Evolutionary conservation across 495 filamentous ascomycete species (phyloP), one percentile per base, ranked within the genome.

Genomic region (Penicilliopsis zonata): DNA sequence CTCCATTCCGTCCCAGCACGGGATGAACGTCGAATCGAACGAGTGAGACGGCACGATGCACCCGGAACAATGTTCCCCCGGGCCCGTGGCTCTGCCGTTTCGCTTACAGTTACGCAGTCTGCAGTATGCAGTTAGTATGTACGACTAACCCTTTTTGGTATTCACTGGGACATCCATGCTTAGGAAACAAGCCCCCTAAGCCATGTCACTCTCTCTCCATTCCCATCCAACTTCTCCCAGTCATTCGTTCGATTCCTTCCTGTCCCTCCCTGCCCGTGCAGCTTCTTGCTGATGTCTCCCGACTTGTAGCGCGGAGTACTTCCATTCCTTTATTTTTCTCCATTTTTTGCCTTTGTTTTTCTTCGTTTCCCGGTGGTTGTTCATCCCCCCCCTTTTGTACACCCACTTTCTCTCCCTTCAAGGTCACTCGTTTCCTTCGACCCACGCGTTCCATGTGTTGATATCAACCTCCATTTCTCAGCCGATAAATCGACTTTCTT

Each of bases 191-290:
- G 14, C 27, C 33, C 33, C 5, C 24, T 33, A 31, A 48, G 33
- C 43, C 37, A 46, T 44, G 46, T 50, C 53, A 52, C 38, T 52
- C 48, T 36, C 42, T 51, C 35, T 40, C 28, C 14, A 30, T 30
- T 30, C 26, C 38, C 40, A 51, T 49, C 47, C 42, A 49, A 43
- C 38, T 44, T 44, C 35, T 4, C 26, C 19, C 50, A 63, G 44
- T 58, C 57, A 61, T 57, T 63, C 55, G 49, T 59, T 63, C 42
- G 43, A 52, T 51, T 17, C 15, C 34, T 40, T 30, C 16, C 20
- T 18, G n/a, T 35, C 30, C 31, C 36, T 29, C 31, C 18, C 23
- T 26, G 28, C 16, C 25, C 4, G 14, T 27, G 25, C 25, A 5
- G 7, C 28, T 30, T 6, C 5, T 24, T 30, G 16, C 18, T 17